phyloP scores from a whole-genome alignment of 2,329 filamentous ascomycete genomes.

The Orbilia oligospora region DNA sequence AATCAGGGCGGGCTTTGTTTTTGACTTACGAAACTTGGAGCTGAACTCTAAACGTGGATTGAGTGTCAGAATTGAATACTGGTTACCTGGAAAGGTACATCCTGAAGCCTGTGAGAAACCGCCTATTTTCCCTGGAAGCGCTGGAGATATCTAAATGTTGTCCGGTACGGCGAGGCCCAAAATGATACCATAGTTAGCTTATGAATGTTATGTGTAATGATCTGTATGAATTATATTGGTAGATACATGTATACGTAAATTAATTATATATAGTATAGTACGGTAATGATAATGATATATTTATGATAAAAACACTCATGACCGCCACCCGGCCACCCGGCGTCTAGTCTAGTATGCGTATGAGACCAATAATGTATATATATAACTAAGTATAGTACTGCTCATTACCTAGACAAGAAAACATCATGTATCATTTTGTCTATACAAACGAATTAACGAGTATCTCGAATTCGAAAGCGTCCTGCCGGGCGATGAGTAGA shows the following conservation, averaged over 20 bases:
- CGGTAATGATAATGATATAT: too few species aligned
- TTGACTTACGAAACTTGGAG: conserved; percentile 16
- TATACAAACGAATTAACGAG: too few species aligned
- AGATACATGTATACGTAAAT: neutral
- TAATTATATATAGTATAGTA: neutral
- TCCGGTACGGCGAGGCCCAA: neutral
- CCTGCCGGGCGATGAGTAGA: too few species aligned
- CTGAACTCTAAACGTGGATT: neutral
- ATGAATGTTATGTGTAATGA: neutral
- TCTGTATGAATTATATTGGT: neutral
- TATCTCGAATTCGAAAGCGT: too few species aligned
- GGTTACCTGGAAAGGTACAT: neutral
- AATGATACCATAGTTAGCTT: neutral
- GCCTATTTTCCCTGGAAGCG: neutral
- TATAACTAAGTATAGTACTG: too few species aligned
- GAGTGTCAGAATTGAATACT: conserved; percentile 28
- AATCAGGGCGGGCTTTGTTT: conserved; percentile 14
- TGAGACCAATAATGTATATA: too few species aligned
- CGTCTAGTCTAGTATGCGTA: too few species aligned
- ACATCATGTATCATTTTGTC: too few species aligned
- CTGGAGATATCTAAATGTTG: neutral
- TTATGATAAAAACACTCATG: too few species aligned
- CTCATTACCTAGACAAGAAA: too few species aligned
- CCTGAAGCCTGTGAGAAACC: neutral
- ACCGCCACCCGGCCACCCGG: too few species aligned